Evolutionary conservation across 148 eudicot genomes (phyloP), one percentile per base, ranked within the genome.

Genomic region (Diospyros lotus): DNA sequence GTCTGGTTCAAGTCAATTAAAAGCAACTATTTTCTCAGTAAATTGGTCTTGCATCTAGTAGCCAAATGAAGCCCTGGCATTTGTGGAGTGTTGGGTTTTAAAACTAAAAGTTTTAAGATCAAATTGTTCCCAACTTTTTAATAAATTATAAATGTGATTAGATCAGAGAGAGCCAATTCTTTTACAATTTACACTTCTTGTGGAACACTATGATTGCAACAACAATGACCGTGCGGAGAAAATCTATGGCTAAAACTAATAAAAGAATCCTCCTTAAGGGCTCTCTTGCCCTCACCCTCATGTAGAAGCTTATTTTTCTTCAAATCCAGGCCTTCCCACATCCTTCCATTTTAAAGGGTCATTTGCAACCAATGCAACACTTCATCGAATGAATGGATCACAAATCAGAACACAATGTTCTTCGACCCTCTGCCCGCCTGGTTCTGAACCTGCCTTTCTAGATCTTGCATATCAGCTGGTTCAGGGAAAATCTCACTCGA

Each of bases 401-500:
- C 28, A 28, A 28, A 28, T 28, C 28, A 28, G 28, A 28, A 28
- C 28, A 28, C 28, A 28, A 28, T 0, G 28, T 28, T 28, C 0
- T 28, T 28, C 28, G 28, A 28, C 28, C 28, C 28, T 28, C 28
- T 28, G 28, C 28, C 28, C 28, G 28, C 40, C 58, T 69, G 39
- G 17, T 45, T 66, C 46, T 67, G 76, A 8, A 75, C 82, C 58
- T 79, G 79, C 75, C 73, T 74, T 74, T 83, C 81, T 4, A 60
- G 45, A 56, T 77, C 81, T 58, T 77, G 76, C 62, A 77, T 77
- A 43, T 80, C 83, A 10, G 14, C 54, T 0, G 85, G 85, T 59
- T 79, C 85, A 1, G 86, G 86, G 50, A 80, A 80, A 74, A 83
- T 81, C 73, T 83, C 86, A 66, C 71, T 83, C n/a, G 86, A 83